Conservation (phyloP, 2,329 filamentous ascomycete genomes). For the Colletotrichum cuscutae region DNA sequence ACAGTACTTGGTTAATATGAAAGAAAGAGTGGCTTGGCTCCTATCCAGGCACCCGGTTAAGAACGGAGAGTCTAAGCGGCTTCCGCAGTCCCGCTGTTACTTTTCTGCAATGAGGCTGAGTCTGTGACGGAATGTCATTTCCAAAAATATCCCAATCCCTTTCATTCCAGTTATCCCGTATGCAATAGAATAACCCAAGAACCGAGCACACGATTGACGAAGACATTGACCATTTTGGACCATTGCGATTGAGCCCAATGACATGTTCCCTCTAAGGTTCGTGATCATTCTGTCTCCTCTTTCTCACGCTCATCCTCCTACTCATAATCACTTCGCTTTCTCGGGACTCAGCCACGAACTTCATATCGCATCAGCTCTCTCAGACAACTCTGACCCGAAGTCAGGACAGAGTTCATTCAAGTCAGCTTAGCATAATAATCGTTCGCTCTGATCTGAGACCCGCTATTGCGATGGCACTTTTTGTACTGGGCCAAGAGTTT, state of each 20-base stretch:
- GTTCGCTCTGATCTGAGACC: neutral
- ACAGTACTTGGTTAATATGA: neutral
- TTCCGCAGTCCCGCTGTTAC: neutral
- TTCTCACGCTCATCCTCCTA: neutral
- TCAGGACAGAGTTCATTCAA: neutral
- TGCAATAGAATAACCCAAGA: neutral
- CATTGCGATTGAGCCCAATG: neutral
- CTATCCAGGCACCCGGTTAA: neutral
- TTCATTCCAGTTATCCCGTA: neutral
- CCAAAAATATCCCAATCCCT: neutral
- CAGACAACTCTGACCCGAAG: neutral
- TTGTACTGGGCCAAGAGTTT: neutral
- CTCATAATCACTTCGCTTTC: neutral
- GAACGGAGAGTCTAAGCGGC: neutral
- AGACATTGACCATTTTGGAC: neutral
- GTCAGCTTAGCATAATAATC: neutral
- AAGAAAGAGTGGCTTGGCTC: neutral
- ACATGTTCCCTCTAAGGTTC: neutral
- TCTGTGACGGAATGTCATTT: neutral
- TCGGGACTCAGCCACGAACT: neutral
- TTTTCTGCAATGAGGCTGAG: neutral
- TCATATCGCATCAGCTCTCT: neutral
- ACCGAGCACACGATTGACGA: neutral
- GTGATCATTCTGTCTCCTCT: neutral
- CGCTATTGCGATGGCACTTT: neutral